Conservation (phyloP, 805 yeast species). For the Myxozyma geophila region DNA sequence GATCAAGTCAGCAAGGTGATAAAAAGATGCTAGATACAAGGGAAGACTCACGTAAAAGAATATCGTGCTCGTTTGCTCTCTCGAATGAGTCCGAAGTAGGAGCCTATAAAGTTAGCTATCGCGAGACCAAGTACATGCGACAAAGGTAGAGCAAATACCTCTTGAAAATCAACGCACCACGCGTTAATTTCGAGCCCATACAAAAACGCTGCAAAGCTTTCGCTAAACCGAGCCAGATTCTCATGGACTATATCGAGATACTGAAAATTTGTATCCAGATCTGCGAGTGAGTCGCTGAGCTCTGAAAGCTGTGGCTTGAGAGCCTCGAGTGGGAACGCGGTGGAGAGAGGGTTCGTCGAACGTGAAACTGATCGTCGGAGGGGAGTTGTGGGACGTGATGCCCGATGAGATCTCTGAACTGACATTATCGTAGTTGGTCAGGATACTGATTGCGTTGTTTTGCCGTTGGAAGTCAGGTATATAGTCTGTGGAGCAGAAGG, state of each 20-base stretch:
- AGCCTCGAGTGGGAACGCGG: slow-evolving; percentile 34
- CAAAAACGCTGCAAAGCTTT: slow-evolving; percentile 73
- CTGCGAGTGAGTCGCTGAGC: slow-evolving; percentile 47
- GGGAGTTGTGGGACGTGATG: slow-evolving; percentile 36
- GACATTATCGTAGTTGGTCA: slow-evolving; percentile 11
- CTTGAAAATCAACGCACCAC: slow-evolving; percentile 77
- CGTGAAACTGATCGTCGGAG: slow-evolving; percentile 35
- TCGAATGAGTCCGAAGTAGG: slow-evolving; percentile 31
- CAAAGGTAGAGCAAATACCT: slow-evolving; percentile 31
- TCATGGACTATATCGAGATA: slow-evolving; percentile 64
- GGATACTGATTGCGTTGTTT: neutral
- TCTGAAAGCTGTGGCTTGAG: slow-evolving; percentile 40
- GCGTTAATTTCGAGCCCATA: slow-evolving; percentile 85
- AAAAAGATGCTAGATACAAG: neutral
- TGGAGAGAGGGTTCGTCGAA: slow-evolving; percentile 12
- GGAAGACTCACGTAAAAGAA: slow-evolving; percentile 14
- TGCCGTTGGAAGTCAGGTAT: neutral
- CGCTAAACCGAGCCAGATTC: slow-evolving; percentile 69
- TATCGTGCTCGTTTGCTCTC: slow-evolving; percentile 19
- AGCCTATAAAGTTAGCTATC: slow-evolving; percentile 17
- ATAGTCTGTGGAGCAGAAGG: neutral
- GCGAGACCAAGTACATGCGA: too few species aligned
- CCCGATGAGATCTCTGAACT: slow-evolving; percentile 29
- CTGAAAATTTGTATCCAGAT: slow-evolving; percentile 63
- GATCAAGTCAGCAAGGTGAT: neutral